phyloP scores from a whole-genome alignment of 2,329 filamentous ascomycete genomes.

The Aspergillus amoenus region DNA sequence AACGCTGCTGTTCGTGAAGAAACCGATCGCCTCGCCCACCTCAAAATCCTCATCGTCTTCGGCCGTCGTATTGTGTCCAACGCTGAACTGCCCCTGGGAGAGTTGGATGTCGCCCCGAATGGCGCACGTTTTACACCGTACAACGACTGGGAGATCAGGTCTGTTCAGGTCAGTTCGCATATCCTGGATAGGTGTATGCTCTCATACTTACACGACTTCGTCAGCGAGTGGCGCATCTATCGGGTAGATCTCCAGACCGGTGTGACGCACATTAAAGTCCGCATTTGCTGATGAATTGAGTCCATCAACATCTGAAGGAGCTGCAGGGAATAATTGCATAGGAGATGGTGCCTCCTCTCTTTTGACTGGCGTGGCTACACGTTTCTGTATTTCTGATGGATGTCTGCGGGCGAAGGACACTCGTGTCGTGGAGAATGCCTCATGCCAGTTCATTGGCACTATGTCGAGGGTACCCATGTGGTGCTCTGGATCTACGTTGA shows the following conservation, averaged over 20 bases:
- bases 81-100: background rate
- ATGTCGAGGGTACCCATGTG: background rate
- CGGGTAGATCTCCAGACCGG: background rate
- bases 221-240: background rate
- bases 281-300: background rate
- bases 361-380: background rate
- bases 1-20: slow-evolving; percentile 1
- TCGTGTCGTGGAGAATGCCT: background rate
- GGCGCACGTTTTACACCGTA: background rate
- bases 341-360: background rate
- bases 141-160: background rate
- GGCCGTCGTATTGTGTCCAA: background rate
- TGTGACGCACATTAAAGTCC: background rate
- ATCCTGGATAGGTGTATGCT: too few species aligned
- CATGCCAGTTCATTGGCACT: background rate
- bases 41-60: background rate
- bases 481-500: background rate
- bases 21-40: background rate
- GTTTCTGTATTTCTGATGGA: background rate
- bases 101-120: slow-evolving; percentile 1
- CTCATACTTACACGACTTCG: background rate
- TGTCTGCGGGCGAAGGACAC: background rate
- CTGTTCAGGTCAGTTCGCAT: background rate
- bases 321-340: background rate
- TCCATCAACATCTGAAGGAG: background rate